A percentile compares a stretch with the other conserved stretches of the same genome.
These are phyloP conservation scores for Ogataea pignaliae DNA, from an alignment of 805 yeast genomes.

Conservation along the genomic window DNA sequence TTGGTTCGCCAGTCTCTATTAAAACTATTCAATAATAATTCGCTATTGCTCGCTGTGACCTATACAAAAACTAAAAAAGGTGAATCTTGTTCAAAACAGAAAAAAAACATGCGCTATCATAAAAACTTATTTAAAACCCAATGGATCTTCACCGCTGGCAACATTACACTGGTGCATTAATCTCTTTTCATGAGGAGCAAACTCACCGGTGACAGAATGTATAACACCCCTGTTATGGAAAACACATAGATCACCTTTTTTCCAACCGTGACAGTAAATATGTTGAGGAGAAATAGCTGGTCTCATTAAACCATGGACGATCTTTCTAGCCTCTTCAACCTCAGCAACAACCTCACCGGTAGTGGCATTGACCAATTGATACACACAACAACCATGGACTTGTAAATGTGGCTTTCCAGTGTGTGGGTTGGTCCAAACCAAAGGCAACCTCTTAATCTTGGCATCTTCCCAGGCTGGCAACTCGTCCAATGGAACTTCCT, in stretches of 20 bases:
- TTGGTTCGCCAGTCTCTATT: too few relatives aligned
- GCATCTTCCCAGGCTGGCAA: conserved; percentile 81
- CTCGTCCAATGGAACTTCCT: conserved; percentile 60
- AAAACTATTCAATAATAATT: too few relatives aligned
- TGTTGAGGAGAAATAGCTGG: conserved; percentile 75
- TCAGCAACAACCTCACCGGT: conserved; percentile 59
- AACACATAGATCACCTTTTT: conserved; percentile 77
- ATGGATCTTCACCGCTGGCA: conserved; percentile 77
- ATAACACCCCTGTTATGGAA: conserved; percentile 88
- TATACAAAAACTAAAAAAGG: too few relatives aligned
- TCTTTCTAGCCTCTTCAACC: conserved; percentile 69
- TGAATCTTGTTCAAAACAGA: not conserved
- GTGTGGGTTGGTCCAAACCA: conserved; percentile 90
- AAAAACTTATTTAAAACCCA: conserved; percentile 9
- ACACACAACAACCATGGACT: conserved; percentile 84
- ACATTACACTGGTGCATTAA: conserved; percentile 93
- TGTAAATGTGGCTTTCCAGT: conserved; percentile 81
- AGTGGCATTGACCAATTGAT: conserved; percentile 48
- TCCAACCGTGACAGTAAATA: conserved; percentile 81
- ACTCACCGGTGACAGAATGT: conserved; percentile 91
- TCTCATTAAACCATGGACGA: conserved; percentile 71
- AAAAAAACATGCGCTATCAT: conserved; percentile 1
- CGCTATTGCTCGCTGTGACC: too few relatives aligned
- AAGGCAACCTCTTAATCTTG: conserved; percentile 72
- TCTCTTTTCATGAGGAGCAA: conserved; percentile 70